Base-by-base conservation (phyloP, 805 yeast genomes). In the Yarrowia sp. region DNA sequence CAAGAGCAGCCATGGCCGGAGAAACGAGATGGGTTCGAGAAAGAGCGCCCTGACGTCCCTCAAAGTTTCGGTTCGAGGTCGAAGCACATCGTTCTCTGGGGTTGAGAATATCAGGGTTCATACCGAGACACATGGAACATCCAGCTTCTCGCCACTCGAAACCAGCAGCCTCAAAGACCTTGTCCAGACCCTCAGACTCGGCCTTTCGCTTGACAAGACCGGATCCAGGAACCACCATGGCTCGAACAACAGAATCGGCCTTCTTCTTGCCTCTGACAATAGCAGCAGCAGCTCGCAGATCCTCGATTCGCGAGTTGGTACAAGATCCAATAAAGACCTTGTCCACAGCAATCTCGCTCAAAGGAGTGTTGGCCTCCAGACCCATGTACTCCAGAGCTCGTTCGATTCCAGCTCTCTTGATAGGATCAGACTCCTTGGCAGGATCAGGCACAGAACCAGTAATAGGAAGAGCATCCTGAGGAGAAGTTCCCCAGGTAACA, bases 141-240 rank as follows among this genome's bases (percentile, higher is more conserved):
- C 99, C 99, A 69, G 99, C 98, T 80, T 95, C 99, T 81, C 99
- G 88, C 99, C 99, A 95, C 71, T 90, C 93, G 74, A 95, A 95
- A 21, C 97, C 98, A 61, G 99, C 98, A 58, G 85, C 90, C 72
- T 81, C 85, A 73, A 95, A 95, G 66, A 95, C 84, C 79, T 90
- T 89, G 77, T 95, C 95, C 66, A 95, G 82, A 62, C 99, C 99
- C 80, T 95, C 99, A 68, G 79, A 81, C 79, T 95, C 99, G 64
- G 99, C 99, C 78, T 90, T 96, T 67, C 81, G 80, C 79, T 93
- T 95, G 70, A 95, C 95, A 67, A 95, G 82, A 69, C 99, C 99
- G 24, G 98, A 92, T 66, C 99, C 99, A 61, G 99, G 99, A 51
- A 95, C 99, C 65, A 95, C 91, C 80, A 95, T 81, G 44, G 92